Conservation (phyloP, 1,139 yeast species). For the Yarrowia galli region DNA sequence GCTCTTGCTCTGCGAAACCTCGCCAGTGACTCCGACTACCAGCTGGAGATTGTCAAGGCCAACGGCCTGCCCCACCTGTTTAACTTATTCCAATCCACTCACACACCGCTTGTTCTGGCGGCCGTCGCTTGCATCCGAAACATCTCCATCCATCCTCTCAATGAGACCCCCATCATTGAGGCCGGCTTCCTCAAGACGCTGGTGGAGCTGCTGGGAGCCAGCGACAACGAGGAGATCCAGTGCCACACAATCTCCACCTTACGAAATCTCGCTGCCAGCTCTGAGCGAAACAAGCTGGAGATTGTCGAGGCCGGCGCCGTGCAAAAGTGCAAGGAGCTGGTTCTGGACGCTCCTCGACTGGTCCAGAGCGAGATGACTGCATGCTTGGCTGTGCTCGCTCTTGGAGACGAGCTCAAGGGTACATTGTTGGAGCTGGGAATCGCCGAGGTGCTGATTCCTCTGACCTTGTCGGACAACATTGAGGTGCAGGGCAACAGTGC, state of each 20-base stretch:
- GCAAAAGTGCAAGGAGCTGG: constrained; percentile 87
- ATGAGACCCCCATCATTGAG: constrained; percentile 92
- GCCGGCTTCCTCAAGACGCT: constrained; percentile 94
- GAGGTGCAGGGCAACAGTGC: constrained; percentile 99
- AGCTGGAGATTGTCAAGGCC: constrained; percentile 92
- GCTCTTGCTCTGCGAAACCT: constrained; percentile 93
- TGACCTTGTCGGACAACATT: constrained; percentile 85
- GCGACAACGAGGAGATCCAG: constrained; percentile 93
- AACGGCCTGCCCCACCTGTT: constrained; percentile 95
- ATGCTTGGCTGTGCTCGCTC: constrained; percentile 93
- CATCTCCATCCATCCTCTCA: constrained; percentile 93
- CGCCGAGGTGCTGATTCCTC: constrained; percentile 86
- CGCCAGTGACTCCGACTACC: constrained; percentile 92
- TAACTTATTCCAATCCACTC: constrained; percentile 83
- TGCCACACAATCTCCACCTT: constrained; percentile 97
- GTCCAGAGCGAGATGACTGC: constrained; percentile 98
- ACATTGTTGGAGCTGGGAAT: constrained; percentile 84
- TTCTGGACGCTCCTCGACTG: constrained; percentile 80
- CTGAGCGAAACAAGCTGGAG: constrained; percentile 90
- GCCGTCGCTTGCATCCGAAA: constrained; percentile 98
- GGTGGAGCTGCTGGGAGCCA: constrained; percentile 81
- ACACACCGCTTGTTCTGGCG: constrained; percentile 90
- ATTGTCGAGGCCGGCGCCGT: constrained; percentile 96
- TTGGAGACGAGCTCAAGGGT: constrained; percentile 93
- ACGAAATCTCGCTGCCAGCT: constrained; percentile 93